Evolutionary conservation across 768 basidiomycete species (phyloP).

Genomic region (Hericium alpestre): DNA sequence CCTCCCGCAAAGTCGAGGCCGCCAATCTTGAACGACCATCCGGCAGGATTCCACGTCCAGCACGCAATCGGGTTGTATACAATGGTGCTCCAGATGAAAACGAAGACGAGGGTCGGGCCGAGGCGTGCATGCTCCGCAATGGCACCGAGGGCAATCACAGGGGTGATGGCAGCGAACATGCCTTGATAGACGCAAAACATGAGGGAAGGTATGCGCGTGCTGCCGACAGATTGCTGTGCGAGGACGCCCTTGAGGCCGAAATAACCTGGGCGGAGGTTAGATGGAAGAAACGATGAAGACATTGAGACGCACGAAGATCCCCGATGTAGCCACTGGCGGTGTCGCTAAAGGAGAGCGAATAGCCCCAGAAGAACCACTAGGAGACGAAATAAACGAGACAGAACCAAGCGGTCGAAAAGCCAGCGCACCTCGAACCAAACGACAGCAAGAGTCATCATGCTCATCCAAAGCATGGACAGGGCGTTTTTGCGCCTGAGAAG

Average conservation of each 20-base stretch:
- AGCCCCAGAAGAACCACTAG: constrained; percentile 98
- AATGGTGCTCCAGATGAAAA: constrained; percentile 80
- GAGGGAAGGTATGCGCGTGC: constrained; percentile 57
- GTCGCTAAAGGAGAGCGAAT: constrained; percentile 82
- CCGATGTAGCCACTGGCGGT: constrained; percentile 72
- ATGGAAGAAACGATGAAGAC: not conserved
- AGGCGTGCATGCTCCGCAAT: constrained; percentile 83
- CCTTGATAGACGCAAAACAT: constrained; percentile 79
- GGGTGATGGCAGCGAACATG: constrained; percentile 88
- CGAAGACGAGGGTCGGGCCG: constrained; percentile 79
- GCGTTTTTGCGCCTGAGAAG: constrained; percentile 90
- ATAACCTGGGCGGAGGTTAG: constrained; percentile 41
- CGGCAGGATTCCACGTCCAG: constrained; percentile 88
- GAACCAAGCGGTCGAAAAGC: not conserved
- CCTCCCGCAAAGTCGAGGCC: constrained; percentile 92
- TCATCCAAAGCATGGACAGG: constrained; percentile 77
- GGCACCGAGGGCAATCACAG: constrained; percentile 85
- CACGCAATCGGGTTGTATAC: constrained; percentile 93
- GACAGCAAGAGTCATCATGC: constrained; percentile 65
- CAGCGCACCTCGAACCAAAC: constrained; percentile 68
- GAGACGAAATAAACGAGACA: constrained; percentile 14
- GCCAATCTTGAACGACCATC: constrained; percentile 68
- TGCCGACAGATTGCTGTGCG: constrained; percentile 64
- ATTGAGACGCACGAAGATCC: constrained; percentile 50
- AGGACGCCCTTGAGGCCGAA: constrained; percentile 78